Base-by-base conservation (phyloP, 1,284 basidiomycete genomes). In the Microbotryum lychnidis-dioicae region DNA sequence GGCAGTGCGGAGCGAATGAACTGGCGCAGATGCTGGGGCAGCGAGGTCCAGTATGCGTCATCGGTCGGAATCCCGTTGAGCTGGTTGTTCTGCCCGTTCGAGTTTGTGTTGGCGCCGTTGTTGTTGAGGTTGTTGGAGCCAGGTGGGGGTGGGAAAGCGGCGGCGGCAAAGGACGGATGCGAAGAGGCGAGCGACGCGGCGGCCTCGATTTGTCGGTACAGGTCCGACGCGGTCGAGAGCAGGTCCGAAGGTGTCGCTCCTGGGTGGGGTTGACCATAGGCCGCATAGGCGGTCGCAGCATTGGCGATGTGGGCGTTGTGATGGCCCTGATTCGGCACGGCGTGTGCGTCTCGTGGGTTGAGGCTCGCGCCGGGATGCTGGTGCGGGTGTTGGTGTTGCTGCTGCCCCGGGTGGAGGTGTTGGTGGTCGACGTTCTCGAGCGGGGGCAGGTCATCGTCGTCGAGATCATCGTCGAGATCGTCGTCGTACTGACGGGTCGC, bases 11-110 rank as follows among this genome's bases (percentile, higher is more conserved):
- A 80, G 58, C 80, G 75, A 52, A 83, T 81, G 69, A 82, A 82
- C 50, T 80, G 79, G 51, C 81, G 74, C 21, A 82, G 73, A 71
- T 82, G 80, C 12, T 79, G 75, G 0, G 81, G 81, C 3, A 83
- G 72, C 16, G 79, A 80, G 6, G 80, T 79, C 81, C 81, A 83
- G 72, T 83, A 83, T 7, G 80, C 77, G 65, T 82, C 81, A 64
- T 82, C 81, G 58, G 79, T 77, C 25, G 64, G 63, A 8, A 45
- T 50, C 4, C 46, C 50, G 27, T 23, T 57, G 23, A 25, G 20
- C 21, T 20, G 21, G 6, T 29, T 29, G 56, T 42, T 44, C 18
- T 44, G 20, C 29, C 37, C 51, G 54, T 57, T n/a, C 23, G 25
- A 27, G 53, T 20, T 48, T 31, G 31, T 27, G 52, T 18, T 48